phyloP scores from a whole-genome alignment of 129 eudicot species.

The Glebionis coronaria region DNA sequence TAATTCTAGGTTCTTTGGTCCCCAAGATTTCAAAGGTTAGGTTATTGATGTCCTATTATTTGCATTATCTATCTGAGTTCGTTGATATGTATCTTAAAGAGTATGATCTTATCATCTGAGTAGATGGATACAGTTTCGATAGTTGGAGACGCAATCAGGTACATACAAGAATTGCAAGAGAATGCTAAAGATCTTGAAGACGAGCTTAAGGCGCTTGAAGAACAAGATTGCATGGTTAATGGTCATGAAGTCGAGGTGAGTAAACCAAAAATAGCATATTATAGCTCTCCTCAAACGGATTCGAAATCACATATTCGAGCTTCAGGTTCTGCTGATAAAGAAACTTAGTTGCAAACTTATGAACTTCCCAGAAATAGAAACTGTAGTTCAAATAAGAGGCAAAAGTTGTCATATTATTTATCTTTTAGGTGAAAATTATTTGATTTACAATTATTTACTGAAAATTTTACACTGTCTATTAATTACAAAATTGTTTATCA shows the following conservation, averaged over 20 bases:
- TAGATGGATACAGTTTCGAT: conserved; percentile 74
- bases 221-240: conserved; percentile 26
- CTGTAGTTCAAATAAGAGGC: neutral
- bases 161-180: conserved; percentile 56
- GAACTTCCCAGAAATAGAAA: neutral
- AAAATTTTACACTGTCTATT: too few species aligned
- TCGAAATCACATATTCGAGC: conserved; percentile 9
- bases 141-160: conserved; percentile 65
- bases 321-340: conserved; percentile 10
- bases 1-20: conserved; percentile 68
- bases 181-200: conserved; percentile 28
- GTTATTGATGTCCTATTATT: neutral
- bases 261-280: conserved; percentile 1
- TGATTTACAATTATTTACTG: neutral
- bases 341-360: conserved; percentile 35
- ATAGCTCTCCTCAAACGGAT: neutral
- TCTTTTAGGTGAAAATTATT: neutral
- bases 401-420: neutral
- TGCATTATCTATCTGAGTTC: neutral
- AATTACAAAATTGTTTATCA: neutral
- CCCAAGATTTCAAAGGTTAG: conserved; percentile 78
- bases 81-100: neutral
- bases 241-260: conserved; percentile 22
- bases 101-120: conserved; percentile 4
- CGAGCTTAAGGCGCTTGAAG: conserved; percentile 44